These are phyloP conservation scores for Saccharum spontaneum DNA, from an alignment of 176 grass and related monocot genomes.

Conservation along the genomic window DNA sequence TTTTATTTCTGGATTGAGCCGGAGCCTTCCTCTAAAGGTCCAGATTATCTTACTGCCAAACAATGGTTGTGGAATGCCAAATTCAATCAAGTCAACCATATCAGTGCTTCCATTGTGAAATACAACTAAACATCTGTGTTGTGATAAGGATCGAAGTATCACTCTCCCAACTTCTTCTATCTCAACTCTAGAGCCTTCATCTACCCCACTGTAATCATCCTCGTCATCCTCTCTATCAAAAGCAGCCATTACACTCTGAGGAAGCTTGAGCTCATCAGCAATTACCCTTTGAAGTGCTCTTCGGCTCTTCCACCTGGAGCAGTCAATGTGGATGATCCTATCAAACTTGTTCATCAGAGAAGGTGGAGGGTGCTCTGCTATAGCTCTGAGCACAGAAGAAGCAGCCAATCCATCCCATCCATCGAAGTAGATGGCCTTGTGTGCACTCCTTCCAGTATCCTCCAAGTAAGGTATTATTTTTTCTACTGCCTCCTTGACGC, in stretches of 20 bases:
- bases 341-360: constrained; percentile 10
- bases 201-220: neutral
- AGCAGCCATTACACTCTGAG: neutral
- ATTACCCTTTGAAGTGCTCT: neutral
- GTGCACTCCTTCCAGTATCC: neutral
- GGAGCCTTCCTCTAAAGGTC: neutral
- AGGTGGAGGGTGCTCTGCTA: neutral
- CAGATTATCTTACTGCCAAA: neutral
- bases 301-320: neutral
- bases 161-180: rapidly evolving
- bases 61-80: neutral
- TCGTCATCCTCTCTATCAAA: neutral
- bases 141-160: neutral
- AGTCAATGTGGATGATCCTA: constrained; percentile 11
- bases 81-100: rapidly evolving
- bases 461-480: neutral
- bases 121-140: neutral
- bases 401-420: neutral
- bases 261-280: neutral
- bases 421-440: neutral
- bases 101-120: neutral
- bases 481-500: no score
- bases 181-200: neutral
- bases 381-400: constrained; percentile 3
- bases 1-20: neutral